Percentiles rank a stretch among this genome's conserved stretches.
These are phyloP conservation scores for Backusella luteola DNA, from an alignment of 192 early-diverging fungal species.

Conservation along the genomic window DNA sequence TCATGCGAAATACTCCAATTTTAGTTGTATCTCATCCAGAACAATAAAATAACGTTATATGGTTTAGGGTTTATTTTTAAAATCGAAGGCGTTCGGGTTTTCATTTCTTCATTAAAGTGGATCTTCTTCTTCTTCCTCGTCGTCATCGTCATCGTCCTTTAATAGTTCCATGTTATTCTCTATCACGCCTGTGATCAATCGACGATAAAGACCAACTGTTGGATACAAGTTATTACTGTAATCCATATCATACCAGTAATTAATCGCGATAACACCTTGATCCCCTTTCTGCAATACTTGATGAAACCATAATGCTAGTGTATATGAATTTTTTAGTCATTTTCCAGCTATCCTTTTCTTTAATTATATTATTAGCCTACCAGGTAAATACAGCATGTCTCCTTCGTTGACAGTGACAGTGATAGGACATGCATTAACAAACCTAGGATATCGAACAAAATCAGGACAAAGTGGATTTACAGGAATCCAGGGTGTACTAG, in stretches of 20 bases:
- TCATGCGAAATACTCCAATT: no score
- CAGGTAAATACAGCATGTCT: slow-evolving; percentile 54
- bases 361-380: slow-evolving; percentile 6
- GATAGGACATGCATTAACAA: slow-evolving; percentile 39
- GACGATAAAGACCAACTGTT: slow-evolving; percentile 24
- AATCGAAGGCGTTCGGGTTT: no score
- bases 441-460: slow-evolving; percentile 40
- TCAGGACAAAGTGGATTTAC: slow-evolving; percentile 44
- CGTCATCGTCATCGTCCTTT: neutral
- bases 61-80: no score
- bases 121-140: neutral
- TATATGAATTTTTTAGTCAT: neutral
- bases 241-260: slow-evolving; percentile 58
- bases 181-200: slow-evolving; percentile 20
- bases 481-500: slow-evolving; percentile 42
- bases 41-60: no score
- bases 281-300: slow-evolving; percentile 49
- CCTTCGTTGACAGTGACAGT: slow-evolving; percentile 44
- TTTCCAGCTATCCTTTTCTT: no score
- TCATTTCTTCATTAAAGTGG: neutral
- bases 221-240: slow-evolving; percentile 28
- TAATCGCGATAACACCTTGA: slow-evolving; percentile 52
- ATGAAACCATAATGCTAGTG: slow-evolving; percentile 51
- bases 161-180: neutral
- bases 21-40: no score